Base-by-base conservation (phyloP, 1,284 basidiomycete species). In the Pyrrhoderma lamaoense region DNA sequence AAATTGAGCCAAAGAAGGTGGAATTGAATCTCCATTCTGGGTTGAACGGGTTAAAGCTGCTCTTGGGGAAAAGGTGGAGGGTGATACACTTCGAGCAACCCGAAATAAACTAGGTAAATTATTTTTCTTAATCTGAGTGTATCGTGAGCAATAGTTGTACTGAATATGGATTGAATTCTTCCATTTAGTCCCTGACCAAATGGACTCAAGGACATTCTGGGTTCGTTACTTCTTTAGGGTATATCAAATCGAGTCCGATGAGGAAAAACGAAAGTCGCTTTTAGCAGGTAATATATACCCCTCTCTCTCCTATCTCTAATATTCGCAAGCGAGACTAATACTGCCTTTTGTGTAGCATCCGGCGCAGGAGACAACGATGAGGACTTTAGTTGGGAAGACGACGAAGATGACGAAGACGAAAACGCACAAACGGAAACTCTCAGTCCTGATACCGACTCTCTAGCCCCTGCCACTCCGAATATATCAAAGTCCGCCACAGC, bases 191-290 rank as follows among this genome's bases (percentile, higher is more conserved):
- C 89, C 90, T 2, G 75, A 77, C 18, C 70, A 73, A 51, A 69
- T 95, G 59, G 72, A 77, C 1, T 75, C 79, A 49, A 77, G 84
- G 42, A 74, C 75, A 37, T 97, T 96, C 68, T 96, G 93, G 93
- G 78, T 80, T 45, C 76, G 93, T 13, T 96, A 93, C 68, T 92
- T 94, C 69, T 97, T 94, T 80, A 80, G 93, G 35, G 80, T 84
- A 34, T 73, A 88, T 64, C 89, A 93, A 66, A 93, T 96, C 55
- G 82, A 87, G 56, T 69, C 73, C 23, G 91, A 94, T 59, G 90
- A 93, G 63, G 80, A 80, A 60, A 83, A 84, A 58, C 80, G 93
- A 54, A 90, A 89, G 66, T 77, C 80, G 23, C 67, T 96, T 21
- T 69, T 97, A 16, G 77, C 85, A 72, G 83, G 92, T 88, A 62